Percentiles rank a stretch among this genome's conserved stretches.
phyloP scores from a whole-genome alignment of 192 early-diverging fungal genomes.

The Funneliformis geosporum region DNA sequence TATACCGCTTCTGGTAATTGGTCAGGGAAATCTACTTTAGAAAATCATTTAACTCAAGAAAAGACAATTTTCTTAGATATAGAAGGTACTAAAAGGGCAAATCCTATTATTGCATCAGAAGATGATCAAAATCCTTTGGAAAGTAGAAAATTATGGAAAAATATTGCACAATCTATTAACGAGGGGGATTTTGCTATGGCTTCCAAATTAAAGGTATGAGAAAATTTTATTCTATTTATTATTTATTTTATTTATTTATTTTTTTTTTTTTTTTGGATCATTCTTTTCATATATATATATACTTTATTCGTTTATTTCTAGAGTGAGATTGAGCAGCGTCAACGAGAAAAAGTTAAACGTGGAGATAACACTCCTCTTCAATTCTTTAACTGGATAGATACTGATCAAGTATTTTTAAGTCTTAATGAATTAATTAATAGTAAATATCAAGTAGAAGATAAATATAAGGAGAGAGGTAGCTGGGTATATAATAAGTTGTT shows the following conservation, averaged over 20 bases:
- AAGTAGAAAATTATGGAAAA: constrained; percentile 69
- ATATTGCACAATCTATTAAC: constrained; percentile 66
- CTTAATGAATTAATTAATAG: constrained; percentile 16
- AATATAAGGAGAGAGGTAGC: constrained; percentile 22
- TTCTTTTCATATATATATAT: background rate
- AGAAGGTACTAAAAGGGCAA: constrained; percentile 45
- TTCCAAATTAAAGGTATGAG: constrained; percentile 58
- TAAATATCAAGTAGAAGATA: constrained; percentile 10
- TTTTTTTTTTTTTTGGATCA: background rate
- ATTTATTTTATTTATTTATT: background rate
- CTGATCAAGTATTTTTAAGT: background rate
- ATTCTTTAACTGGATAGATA: constrained; percentile 19
- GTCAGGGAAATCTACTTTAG: constrained; percentile 64
- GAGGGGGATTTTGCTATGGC: constrained; percentile 68
- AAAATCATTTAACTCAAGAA: constrained; percentile 51
- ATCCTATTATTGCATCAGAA: constrained; percentile 62
- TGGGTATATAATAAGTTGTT: constrained; percentile 23
- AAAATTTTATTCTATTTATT: background rate
- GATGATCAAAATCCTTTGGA: constrained; percentile 63
- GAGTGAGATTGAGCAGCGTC: constrained; percentile 31
- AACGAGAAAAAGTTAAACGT: constrained; percentile 33
- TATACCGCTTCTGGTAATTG: constrained; percentile 61
- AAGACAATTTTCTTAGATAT: constrained; percentile 63
- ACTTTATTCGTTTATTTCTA: background rate
- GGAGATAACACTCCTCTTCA: constrained; percentile 9